Percentiles rank a stretch among this genome's conserved stretches.
Conservation (phyloP, 1,284 basidiomycete genomes). For the Trametes pubescens region DNA sequence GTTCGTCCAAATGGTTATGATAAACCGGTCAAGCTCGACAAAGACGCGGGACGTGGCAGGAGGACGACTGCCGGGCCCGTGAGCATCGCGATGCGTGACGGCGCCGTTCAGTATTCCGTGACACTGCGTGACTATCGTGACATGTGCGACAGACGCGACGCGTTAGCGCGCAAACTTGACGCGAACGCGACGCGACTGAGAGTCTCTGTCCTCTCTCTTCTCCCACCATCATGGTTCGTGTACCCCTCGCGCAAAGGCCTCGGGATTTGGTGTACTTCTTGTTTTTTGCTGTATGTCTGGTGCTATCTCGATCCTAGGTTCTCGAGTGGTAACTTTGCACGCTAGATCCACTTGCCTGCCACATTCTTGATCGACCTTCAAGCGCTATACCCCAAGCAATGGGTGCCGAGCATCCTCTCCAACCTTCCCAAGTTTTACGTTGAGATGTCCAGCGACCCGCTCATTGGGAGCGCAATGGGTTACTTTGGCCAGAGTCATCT, state of each 20-base stretch:
- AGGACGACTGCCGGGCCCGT: too few relatives aligned
- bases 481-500: constrained; percentile 44
- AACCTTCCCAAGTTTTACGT: constrained; percentile 57
- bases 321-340: neutral
- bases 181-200: neutral
- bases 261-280: constrained; percentile 68
- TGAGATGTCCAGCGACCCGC: constrained; percentile 64
- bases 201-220: neutral
- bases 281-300: constrained; percentile 62
- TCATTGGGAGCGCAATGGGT: constrained; percentile 63
- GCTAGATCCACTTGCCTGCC: constrained; percentile 68
- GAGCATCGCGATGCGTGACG: neutral
- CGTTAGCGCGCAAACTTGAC: constrained; percentile 3
- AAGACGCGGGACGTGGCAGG: too few relatives aligned
- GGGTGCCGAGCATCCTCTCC: constrained; percentile 56
- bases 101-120: neutral
- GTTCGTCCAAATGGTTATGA: too few relatives aligned
- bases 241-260: constrained; percentile 60
- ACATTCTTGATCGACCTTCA: constrained; percentile 76
- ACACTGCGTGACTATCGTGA: neutral
- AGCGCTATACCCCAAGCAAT: constrained; percentile 61
- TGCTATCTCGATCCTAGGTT: neutral
- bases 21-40: too few relatives aligned
- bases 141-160: neutral
- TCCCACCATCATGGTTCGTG: constrained; percentile 37